Base-by-base conservation (phyloP, 345 rosid species). In the Sisymbrium altissimum region DNA sequence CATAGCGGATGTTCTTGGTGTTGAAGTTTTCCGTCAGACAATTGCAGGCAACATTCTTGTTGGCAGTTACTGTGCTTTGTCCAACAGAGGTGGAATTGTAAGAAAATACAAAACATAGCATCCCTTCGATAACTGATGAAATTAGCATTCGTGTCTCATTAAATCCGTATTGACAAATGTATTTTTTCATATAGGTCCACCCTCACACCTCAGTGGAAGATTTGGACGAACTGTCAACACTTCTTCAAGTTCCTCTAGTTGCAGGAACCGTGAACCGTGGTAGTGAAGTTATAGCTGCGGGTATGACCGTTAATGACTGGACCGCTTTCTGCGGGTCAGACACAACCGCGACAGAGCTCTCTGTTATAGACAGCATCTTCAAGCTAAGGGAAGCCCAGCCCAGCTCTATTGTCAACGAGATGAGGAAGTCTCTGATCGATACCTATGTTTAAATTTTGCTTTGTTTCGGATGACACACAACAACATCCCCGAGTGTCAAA, bases 181-280 rank as follows among this genome's bases (percentile, higher is more conserved):
- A 12, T 30, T 8, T 15, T 12, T 40, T 45, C 13, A 46, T 23
- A 61, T 84, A 93, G 98, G 98, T 91, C 10, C 96, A 93, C 76
- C 96, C 98, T 21, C 96, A 89, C 61, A 91, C 98, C 33, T 94
- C 97, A 30, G 83, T 91, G 39, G 97, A 94, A 82, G 98, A 94
- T 77, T 77, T 91, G 86, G 96, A 90, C 48, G 99, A 89, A 82
- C 97, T 92, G 15, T 92, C 99, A 0, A 95, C 93, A 9, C 96
- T 95, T 33, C 91, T 91, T 36, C 96, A 91, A 80, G 98, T 83
- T 18, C 83, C 87, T 38, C 81, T 86, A 64, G 88, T 84, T 48
- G 94, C 96, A 23, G 95, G 92, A 70, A 93, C 95, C 1, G 86
- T 92, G 30, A 92, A 92, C 79, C 93, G 93, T 63, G 93, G 98